Evolutionary conservation across 2,329 filamentous ascomycete genomes (phyloP).

Genomic region (Fusarium pseudonygamai): DNA sequence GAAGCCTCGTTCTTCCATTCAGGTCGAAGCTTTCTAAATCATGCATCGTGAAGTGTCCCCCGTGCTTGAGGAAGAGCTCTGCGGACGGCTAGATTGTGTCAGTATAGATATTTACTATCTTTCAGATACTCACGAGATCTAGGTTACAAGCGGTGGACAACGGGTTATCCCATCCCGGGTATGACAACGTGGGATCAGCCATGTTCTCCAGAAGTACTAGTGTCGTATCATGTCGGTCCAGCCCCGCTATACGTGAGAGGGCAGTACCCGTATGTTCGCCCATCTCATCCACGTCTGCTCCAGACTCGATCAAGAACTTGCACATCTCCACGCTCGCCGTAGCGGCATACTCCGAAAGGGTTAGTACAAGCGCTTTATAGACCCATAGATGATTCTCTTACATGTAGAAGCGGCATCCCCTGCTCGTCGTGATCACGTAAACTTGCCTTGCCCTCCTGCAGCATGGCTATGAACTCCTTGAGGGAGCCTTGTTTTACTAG

Average conservation of each 20-base stretch:
- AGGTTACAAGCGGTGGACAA: constrained; percentile 1
- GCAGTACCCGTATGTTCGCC: constrained; percentile 5
- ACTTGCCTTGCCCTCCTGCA: constrained; percentile 9
- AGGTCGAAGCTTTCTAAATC: constrained; percentile 12
- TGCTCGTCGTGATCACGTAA: constrained; percentile 23
- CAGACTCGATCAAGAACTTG: constrained; percentile 22
- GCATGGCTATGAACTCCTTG: neutral
- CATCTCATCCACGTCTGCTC: constrained; percentile 27
- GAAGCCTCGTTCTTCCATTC: constrained; percentile 5
- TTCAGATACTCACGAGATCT: neutral
- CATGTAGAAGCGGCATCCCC: constrained; percentile 19
- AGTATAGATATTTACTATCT: neutral
- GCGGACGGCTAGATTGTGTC: neutral
- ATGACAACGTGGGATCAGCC: constrained; percentile 12
- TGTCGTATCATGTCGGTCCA: neutral
- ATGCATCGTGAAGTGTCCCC: neutral
- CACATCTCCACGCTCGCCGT: constrained; percentile 11
- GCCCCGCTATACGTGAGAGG: constrained; percentile 1
- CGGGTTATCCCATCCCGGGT: constrained; percentile 10
- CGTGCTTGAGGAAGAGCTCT: constrained; percentile 2
- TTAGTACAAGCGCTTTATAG: neutral
- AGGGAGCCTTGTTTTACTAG: constrained; percentile 4
- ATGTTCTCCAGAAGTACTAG: constrained; percentile 14
- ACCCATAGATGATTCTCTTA: neutral
- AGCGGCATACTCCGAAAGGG: neutral